These are phyloP conservation scores for Inga oerstediana DNA, from an alignment of 306 rosid species.

Conservation along the genomic window DNA sequence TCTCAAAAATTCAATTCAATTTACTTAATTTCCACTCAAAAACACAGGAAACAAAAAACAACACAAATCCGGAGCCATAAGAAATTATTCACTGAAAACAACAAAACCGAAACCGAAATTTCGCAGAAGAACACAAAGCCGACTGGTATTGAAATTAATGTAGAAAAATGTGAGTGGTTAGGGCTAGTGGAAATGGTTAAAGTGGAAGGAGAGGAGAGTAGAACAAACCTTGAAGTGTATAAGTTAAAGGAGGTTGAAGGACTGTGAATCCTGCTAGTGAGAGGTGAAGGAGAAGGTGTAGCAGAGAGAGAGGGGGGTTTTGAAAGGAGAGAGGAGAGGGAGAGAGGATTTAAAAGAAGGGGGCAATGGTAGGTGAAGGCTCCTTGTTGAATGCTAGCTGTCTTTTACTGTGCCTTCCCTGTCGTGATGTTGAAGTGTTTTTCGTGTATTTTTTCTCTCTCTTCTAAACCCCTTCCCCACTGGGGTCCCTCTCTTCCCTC, in stretches of 20 bases:
- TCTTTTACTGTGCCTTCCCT: constrained; percentile 62
- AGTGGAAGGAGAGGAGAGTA: no score
- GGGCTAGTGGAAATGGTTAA: no score
- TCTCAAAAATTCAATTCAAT: not conserved
- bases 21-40: no score
- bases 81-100: no score
- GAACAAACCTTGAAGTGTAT: not conserved
- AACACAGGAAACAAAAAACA: no score
- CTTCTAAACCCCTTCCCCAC: constrained; percentile 26
- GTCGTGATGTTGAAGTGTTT: constrained; percentile 71
- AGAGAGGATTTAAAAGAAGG: constrained; percentile 33
- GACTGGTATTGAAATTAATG: no score
- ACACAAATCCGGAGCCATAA: no score
- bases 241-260: not conserved
- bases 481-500: constrained; percentile 21
- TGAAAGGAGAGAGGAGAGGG: not conserved
- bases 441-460: constrained; percentile 13
- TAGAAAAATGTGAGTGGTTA: no score
- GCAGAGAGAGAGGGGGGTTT: not conserved
- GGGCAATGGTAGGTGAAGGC: constrained; percentile 68
- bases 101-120: no score
- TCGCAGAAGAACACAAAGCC: no score
- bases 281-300: no score
- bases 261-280: no score
- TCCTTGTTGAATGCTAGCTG: constrained; percentile 98